phyloP scores from a whole-genome alignment of 768 basidiomycete species.

The Gymnopilus junonius region DNA sequence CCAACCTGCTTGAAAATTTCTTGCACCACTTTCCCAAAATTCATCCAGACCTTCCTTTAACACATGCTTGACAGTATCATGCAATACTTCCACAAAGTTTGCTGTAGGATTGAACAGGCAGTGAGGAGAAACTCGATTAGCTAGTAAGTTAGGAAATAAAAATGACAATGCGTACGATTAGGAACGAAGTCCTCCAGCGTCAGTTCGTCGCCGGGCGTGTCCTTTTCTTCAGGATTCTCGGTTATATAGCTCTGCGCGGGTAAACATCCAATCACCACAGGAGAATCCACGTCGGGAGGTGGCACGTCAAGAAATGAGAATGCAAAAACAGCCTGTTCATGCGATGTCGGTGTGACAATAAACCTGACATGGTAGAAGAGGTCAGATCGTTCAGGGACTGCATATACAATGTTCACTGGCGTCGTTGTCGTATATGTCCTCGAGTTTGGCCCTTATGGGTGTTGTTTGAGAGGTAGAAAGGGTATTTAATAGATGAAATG shows the following conservation, averaged over 20 bases:
- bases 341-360: conserved; percentile 53
- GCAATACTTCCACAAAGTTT: conserved; percentile 61
- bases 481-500: background rate
- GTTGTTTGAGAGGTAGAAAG: background rate
- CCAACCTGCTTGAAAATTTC: conserved; percentile 77
- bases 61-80: conserved; percentile 58
- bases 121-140: background rate
- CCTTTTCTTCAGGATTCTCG: conserved; percentile 11
- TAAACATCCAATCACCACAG: conserved; percentile 70
- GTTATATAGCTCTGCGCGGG: conserved; percentile 47
- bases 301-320: conserved; percentile 61
- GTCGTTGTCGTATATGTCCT: conserved; percentile 13
- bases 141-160: background rate
- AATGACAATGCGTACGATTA: conserved; percentile 55
- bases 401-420: conserved; percentile 32
- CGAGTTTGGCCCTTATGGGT: background rate
- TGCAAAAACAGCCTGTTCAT: conserved; percentile 55
- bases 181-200: conserved; percentile 72
- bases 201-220: conserved; percentile 15
- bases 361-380: conserved; percentile 71
- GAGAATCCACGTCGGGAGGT: conserved; percentile 49
- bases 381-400: conserved; percentile 66
- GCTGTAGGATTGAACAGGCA: conserved; percentile 41
- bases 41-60: conserved; percentile 66
- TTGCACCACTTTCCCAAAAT: conserved; percentile 64